phyloP scores from a whole-genome alignment of 768 basidiomycete genomes.

The Trametes punicea region DNA sequence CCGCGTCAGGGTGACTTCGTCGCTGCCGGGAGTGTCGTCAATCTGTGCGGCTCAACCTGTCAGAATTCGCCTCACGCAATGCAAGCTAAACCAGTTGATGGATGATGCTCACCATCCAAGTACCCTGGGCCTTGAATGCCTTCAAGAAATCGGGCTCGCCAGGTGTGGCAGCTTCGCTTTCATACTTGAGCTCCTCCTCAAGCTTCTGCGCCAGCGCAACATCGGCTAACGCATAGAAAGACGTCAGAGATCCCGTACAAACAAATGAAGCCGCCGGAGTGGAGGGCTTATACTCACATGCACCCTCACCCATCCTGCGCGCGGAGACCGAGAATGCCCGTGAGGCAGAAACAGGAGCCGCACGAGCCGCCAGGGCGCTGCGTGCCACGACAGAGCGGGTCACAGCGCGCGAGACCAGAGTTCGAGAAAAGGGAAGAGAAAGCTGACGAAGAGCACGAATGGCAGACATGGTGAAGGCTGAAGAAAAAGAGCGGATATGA shows the following conservation, averaged over 20 bases:
- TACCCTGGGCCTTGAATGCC: constrained; percentile 64
- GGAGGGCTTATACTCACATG: constrained; percentile 34
- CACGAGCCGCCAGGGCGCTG: constrained; percentile 24
- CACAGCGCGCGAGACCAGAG: constrained; percentile 28
- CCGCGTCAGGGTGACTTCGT: constrained; percentile 80
- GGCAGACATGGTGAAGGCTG: constrained; percentile 50
- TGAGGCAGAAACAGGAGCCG: constrained; percentile 27
- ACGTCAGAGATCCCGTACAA: background rate
- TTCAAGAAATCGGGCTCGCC: constrained; percentile 73
- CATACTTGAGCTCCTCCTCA: constrained; percentile 80
- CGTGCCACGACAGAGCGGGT: constrained; percentile 22
- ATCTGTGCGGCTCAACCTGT: constrained; percentile 47
- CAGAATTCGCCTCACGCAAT: too few species aligned
- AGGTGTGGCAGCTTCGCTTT: constrained; percentile 55
- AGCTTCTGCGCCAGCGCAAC: constrained; percentile 71
- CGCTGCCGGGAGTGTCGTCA: constrained; percentile 64
- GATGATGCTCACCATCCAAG: constrained; percentile 66
- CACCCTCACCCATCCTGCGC: constrained; percentile 39
- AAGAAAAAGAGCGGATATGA: background rate
- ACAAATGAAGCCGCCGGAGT: background rate
- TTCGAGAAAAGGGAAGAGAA: constrained; percentile 42
- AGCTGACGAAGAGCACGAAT: constrained; percentile 59
- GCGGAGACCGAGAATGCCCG: constrained; percentile 42
- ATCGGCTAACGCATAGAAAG: constrained; percentile 50
- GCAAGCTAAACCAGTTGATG: background rate